Evolutionary conservation across 164 flowering plant species (phyloP).

Genomic region (Liquidambar formosana): DNA sequence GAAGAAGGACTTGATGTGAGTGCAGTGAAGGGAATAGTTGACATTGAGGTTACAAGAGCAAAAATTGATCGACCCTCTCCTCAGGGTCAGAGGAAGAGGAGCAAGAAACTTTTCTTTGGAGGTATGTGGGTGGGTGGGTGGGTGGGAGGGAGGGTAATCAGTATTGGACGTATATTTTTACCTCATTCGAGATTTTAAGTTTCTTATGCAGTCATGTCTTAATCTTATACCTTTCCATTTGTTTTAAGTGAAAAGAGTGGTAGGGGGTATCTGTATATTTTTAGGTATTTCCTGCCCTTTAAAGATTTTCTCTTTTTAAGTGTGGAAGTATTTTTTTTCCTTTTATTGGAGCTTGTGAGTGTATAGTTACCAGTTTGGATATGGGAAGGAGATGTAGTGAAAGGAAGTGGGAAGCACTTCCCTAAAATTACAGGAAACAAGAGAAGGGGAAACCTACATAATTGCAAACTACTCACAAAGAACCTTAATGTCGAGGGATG

Average conservation of each 20-base stretch:
- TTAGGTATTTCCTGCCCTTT: neutral
- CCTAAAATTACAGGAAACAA: neutral
- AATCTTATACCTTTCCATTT: no score
- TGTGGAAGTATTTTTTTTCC: no score
- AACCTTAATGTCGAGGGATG: neutral
- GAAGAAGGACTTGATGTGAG: constrained; percentile 29
- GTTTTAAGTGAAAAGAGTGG: no score
- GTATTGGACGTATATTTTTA: neutral
- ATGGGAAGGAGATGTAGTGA: neutral
- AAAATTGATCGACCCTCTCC: constrained; percentile 20
- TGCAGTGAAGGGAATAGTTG: constrained; percentile 19
- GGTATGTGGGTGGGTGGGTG: no score
- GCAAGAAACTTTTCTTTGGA: constrained; percentile 32
- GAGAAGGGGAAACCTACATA: neutral
- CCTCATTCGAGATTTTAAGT: no score
- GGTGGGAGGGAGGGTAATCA: no score
- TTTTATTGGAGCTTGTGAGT: neutral
- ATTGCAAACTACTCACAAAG: neutral
- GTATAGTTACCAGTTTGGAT: neutral
- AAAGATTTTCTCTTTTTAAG: neutral
- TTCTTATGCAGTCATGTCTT: no score
- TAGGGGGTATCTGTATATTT: neutral
- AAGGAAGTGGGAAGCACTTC: neutral
- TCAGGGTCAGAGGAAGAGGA: constrained; percentile 28
- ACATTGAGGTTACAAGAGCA: constrained; percentile 19